Base-by-base conservation (phyloP, 495 filamentous ascomycete species). In the Oidiodendron maius region DNA sequence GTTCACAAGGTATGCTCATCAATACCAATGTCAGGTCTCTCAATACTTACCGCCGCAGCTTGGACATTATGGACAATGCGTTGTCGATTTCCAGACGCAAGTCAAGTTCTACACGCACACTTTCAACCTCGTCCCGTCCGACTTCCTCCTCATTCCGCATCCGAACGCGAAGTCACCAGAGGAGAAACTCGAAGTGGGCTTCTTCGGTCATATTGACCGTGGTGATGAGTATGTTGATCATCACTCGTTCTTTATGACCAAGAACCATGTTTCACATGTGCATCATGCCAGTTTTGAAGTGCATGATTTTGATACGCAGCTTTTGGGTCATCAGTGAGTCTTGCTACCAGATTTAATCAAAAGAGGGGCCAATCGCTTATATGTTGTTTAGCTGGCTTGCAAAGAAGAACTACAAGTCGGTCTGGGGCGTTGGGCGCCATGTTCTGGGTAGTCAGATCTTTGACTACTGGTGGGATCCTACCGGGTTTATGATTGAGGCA, bases 271-370 rank as follows among this genome's bases (percentile, higher is more conserved):
- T 8, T 61, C 65, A 4, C 78, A 83, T 58, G 79, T 87, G 1
- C 84, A 88, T 59, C 85, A 89, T 59, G 75, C 73, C 34, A 79
- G 74, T 1, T 89, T 82, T 48, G 83, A 89, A 61, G 83, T 86
- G 3, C 76, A 85, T 59, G 83, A 89, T 54, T 84, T 83, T 52
- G 84, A 89, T 50, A 77, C 80, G 0, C 83, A 87, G 65, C 66
- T 80, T 20, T 68, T 88, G 4, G 84, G 84, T 4, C 84, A 89
- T 59, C 72, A 87, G 47, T 86, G 15, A 37, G 44, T 37, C 30
- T 34, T n/a, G n/a, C n/a, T n/a, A n/a, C n/a, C n/a, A n/a, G n/a
- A n/a, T n/a, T n/a, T n/a, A n/a, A n/a, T n/a, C n/a, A n/a, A n/a
- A n/a, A n/a, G n/a, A n/a, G n/a, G n/a, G n/a, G n/a, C n/a, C n/a